Evolutionary conservation across 768 basidiomycete genomes (phyloP), one percentile per base, ranked within the genome.

Genomic region (Lyophyllum shimeji): DNA sequence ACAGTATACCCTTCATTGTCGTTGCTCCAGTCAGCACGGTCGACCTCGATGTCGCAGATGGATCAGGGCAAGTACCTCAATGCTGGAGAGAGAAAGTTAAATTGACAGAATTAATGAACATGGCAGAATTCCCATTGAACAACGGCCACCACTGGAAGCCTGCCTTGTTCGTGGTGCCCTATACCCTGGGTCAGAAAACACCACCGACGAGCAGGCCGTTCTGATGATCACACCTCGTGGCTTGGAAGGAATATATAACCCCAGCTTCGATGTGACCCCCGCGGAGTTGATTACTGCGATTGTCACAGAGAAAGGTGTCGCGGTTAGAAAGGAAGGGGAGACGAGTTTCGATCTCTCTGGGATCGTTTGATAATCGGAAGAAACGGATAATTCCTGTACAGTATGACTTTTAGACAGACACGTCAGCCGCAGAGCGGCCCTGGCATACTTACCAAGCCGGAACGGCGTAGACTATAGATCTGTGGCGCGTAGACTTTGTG

Each of bases 261-360:
- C 96, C 1, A 93, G 91, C 60, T 98, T 98, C 71, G 96, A 98
- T 67, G 94, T 98, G 15, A 98, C 96, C 0, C 95, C 95, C 0
- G 93, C 95, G 2, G 88, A 90, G 56, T 75, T 98, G 42, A 97
- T 98, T 60, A 90, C 87, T n/a, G 92, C 90, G 27, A 90, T 98
- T 49, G 94, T 95, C 12, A 98, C 95, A 2, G 96, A 98, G 75
- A 93, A 90, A 62, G 95, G 96, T 7, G 93, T 97, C 29, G 93
- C 92, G 3, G 82, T 87, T 55, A 87, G 86, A 65, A 73, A 73
- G 55, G 80, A 80, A 7, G 86, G 86, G 21, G 74, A 78, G 56
- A 68, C 67, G 2, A 65, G 57, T 23, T 91, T 93, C 63, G 88
- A 95, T 65, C 76, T 95, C 24, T 74, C 78, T 46, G 68, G 67